These are phyloP conservation scores for Ceratobasidium sp. DNA, from an alignment of 1,284 basidiomycete genomes.

Conservation along the genomic window DNA sequence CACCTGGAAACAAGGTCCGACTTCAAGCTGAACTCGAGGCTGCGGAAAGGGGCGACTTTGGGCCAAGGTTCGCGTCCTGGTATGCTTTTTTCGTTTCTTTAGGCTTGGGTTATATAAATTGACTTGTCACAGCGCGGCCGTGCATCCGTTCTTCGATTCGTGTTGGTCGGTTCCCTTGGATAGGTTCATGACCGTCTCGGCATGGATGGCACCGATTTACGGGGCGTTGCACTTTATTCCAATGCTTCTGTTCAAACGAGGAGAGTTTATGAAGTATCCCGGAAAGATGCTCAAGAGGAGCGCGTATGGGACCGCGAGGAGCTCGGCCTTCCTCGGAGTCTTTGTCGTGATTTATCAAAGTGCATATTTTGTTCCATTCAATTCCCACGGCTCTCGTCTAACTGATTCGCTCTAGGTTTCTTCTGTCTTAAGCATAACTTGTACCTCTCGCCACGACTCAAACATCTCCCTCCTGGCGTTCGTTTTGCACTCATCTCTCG, in stretches of 20 bases:
- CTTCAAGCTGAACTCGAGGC: conserved; percentile 38
- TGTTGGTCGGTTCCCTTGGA: conserved; percentile 73
- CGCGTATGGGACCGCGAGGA: conserved; percentile 77
- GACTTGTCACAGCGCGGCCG: conserved; percentile 55
- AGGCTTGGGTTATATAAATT: neutral
- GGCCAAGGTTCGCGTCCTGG: conserved; percentile 67
- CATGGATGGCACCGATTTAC: conserved; percentile 83
- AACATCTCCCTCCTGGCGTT: conserved; percentile 43
- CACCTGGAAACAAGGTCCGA: conserved; percentile 41
- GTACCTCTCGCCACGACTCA: conserved; percentile 43
- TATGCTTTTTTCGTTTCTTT: conserved; percentile 40
- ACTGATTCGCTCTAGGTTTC: conserved; percentile 55
- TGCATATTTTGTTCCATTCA: conserved; percentile 51
- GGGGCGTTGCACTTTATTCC: conserved; percentile 92
- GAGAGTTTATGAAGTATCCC: conserved; percentile 66
- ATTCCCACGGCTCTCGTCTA: conserved; percentile 6
- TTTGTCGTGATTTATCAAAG: conserved; percentile 89
- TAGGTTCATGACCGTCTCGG: conserved; percentile 82
- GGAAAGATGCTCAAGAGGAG: conserved; percentile 69
- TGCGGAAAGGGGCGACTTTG: conserved; percentile 54
- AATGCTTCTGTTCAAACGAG: conserved; percentile 73
- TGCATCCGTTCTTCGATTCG: conserved; percentile 81
- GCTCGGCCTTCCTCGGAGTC: conserved; percentile 86
- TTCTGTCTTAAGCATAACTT: conserved; percentile 69
- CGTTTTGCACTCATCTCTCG: conserved; percentile 68